A percentile compares a stretch with the other conserved stretches of the same genome.
Conservation (phyloP, 208 protist species). For the Acanthamoeba culbertsoni region DNA sequence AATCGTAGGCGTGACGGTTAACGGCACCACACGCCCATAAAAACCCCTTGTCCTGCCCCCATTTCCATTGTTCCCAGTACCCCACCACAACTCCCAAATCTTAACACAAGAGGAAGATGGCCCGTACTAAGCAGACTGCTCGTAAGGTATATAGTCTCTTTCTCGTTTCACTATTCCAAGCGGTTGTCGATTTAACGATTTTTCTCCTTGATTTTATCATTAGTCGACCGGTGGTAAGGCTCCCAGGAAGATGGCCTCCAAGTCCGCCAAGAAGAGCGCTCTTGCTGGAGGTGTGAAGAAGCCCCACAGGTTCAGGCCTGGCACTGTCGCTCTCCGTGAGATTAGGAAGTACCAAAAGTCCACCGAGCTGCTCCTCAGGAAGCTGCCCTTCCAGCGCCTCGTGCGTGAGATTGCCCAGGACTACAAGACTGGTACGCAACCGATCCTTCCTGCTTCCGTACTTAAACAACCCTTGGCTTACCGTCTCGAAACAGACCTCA, state of each 20-base stretch:
- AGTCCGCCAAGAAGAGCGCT: slow-evolving; percentile 94
- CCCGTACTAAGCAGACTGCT: slow-evolving; percentile 97
- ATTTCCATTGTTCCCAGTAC: not conserved
- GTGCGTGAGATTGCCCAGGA: slow-evolving; percentile 98
- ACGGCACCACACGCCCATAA: not conserved
- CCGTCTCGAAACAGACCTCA: slow-evolving; percentile 81
- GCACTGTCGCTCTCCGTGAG: slow-evolving; percentile 98
- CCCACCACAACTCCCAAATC: not conserved
- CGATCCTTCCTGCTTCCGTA: not conserved
- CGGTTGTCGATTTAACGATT: no score
- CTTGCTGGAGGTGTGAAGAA: slow-evolving; percentile 92
- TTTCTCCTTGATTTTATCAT: no score
- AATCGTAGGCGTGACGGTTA: not conserved
- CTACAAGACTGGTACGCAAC: slow-evolving; percentile 84
- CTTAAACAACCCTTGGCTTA: not conserved
- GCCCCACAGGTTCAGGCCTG: slow-evolving; percentile 96
- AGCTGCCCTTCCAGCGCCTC: slow-evolving; percentile 98
- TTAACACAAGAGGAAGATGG: slow-evolving; percentile 83
- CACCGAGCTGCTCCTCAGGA: slow-evolving; percentile 97
- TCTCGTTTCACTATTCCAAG: no score
- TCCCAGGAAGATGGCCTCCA: slow-evolving; percentile 94
- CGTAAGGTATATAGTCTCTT: no score
- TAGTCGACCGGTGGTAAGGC: slow-evolving; percentile 94
- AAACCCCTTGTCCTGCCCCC: not conserved
- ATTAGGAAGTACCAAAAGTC: slow-evolving; percentile 98